Evolutionary conservation across 495 filamentous ascomycete genomes (phyloP), one percentile per base, ranked within the genome.

Genomic region (Aeminium ludgeri): DNA sequence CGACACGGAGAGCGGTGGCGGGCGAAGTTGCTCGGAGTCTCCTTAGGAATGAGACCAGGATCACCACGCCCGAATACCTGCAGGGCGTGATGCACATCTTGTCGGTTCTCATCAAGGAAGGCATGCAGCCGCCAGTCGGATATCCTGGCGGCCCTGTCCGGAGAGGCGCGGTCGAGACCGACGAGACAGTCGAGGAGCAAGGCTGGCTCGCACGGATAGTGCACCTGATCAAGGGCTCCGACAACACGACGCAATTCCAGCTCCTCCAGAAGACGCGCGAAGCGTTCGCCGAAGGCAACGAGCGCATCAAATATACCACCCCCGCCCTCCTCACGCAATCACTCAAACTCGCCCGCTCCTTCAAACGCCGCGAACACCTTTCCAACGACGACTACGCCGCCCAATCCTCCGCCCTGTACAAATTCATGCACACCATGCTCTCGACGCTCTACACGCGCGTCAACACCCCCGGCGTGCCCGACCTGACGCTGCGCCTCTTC

Each of bases 171-270:
- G 67, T 57, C 35, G 80, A 91, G 49, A 95, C 91, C 1, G 91
- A 96, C 30, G 89, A 97, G 60, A 95, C 87, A 0, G 74, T 96
- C 45, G 86, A 95, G 59, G 89, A 96, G 59, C 89, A 97, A 67
- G 89, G 89, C 28, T 92, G 85, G 80, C 65, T 97, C 36, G 89
- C 91, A 31, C 69, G 91, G 53, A 71, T 97, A 41, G 74, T 94
- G 16, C 91, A 97, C 61, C 65, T 96, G 23, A 73, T 97, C 23
- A 65, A 85, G 44, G 77, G 73, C 11, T 65, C 80, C 17, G 70
- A 86, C 53, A 96, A 97, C 52, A 86, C 91, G 51, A 91, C 80
- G 0, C 89, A 97, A 55, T 82, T 91, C 23, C 41, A 76, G 62
- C 78, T 97, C 30, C 76, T 97, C 6, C 91, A 95, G 69, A 76